phyloP scores from a whole-genome alignment of 805 yeast genomes.

The Ogataea angusta region DNA sequence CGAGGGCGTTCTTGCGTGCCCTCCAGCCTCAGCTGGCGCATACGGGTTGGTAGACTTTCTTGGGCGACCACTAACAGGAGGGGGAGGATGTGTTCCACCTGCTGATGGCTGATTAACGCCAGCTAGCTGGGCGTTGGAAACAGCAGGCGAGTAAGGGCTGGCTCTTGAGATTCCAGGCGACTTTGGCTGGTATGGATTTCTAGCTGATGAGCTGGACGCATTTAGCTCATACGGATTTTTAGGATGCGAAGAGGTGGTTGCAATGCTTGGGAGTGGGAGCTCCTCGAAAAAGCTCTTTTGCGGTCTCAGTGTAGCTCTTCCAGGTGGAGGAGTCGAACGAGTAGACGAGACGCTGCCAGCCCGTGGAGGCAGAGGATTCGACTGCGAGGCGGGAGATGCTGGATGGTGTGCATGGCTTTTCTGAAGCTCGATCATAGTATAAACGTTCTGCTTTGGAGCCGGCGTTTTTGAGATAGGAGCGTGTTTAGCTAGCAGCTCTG shows the following conservation, averaged over 20 bases:
- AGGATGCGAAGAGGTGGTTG: constrained; percentile 15
- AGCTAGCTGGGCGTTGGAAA: neutral
- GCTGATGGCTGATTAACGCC: constrained; percentile 1
- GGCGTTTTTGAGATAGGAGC: constrained; percentile 39
- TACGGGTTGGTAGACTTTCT: constrained; percentile 28
- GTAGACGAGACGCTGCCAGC: neutral
- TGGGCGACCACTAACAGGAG: constrained; percentile 1
- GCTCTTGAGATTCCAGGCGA: neutral
- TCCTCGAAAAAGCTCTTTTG: constrained; percentile 57
- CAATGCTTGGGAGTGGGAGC: constrained; percentile 38
- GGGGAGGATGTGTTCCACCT: constrained; percentile 1
- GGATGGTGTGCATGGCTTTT: constrained; percentile 9
- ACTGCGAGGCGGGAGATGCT: constrained; percentile 8
- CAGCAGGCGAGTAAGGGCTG: constrained; percentile 1
- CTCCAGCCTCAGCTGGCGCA: constrained; percentile 32
- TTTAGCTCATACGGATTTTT: constrained; percentile 25
- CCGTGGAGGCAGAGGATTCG: constrained; percentile 1
- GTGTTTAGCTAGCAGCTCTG: constrained; percentile 44
- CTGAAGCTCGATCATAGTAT: constrained; percentile 26
- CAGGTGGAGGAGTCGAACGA: constrained; percentile 11
- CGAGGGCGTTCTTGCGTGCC: constrained; percentile 29
- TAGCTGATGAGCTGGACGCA: constrained; percentile 6
- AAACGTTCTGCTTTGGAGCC: constrained; percentile 29
- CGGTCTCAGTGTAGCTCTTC: constrained; percentile 11
- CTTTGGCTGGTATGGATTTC: constrained; percentile 2